phyloP scores from a whole-genome alignment of 2,329 filamentous ascomycete species.

The Alternaria viburni region DNA sequence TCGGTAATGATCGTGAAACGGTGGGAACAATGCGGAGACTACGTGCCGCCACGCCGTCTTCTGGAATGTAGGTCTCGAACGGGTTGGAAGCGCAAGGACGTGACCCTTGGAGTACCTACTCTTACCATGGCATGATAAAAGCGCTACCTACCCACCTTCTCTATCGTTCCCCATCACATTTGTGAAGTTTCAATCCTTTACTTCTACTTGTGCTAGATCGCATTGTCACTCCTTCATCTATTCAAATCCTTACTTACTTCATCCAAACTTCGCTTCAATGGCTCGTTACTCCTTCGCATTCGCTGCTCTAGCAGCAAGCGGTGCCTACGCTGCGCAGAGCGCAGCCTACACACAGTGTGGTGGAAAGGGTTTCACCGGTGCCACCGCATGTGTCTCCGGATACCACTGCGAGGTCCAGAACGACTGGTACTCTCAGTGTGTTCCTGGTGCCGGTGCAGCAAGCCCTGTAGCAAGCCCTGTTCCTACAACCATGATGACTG shows the following conservation, averaged over 20 bases:
- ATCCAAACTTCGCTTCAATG: not conserved
- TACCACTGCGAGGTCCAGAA: conserved; percentile 46
- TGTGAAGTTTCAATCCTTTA: conserved; percentile 1
- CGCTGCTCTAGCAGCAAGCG: not conserved
- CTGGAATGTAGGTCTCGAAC: not conserved
- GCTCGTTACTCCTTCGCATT: not conserved
- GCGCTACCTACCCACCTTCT: not conserved
- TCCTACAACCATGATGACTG: not conserved
- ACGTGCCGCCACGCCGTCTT: not conserved
- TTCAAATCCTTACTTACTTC: not conserved
- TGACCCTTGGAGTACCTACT: not conserved
- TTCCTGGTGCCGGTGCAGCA: not conserved
- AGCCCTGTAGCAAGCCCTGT: not conserved
- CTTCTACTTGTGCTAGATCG: not conserved
- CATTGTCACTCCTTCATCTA: not conserved
- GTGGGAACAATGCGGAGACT: not conserved
- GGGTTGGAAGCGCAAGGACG: not conserved
- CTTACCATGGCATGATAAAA: not conserved
- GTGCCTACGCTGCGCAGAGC: not conserved
- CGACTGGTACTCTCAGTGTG: conserved; percentile 53
- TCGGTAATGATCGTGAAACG: not conserved
- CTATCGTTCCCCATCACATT: not conserved
- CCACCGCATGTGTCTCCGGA: conserved; percentile 46
- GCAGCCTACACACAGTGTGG: conserved; percentile 45
- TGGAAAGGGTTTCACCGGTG: conserved; percentile 49